phyloP scores from a whole-genome alignment of 345 rosid genomes.

The Dimocarpus longan region DNA sequence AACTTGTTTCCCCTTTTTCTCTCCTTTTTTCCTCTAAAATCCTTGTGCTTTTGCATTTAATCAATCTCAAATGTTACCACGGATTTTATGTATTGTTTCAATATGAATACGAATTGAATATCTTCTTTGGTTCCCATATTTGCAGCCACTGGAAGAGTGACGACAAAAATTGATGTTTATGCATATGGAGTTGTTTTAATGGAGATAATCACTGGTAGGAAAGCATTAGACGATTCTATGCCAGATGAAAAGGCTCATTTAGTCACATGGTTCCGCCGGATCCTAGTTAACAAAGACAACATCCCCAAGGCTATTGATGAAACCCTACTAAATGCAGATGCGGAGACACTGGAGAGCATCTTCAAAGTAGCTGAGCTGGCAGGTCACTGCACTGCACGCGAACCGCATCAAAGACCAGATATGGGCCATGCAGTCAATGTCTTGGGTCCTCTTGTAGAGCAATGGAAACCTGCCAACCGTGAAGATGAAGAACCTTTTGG shows the following conservation, averaged over 20 bases:
- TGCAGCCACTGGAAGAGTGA: conserved; percentile 92
- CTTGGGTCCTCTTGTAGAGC: conserved; percentile 75
- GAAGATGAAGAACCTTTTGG: conserved; percentile 69
- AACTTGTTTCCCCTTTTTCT: background rate
- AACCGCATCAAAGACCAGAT: conserved; percentile 85
- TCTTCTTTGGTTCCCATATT: background rate
- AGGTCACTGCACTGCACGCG: conserved; percentile 86
- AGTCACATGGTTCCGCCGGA: conserved; percentile 83
- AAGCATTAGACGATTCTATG: conserved; percentile 69
- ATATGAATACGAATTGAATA: background rate
- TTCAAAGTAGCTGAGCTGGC: conserved; percentile 77
- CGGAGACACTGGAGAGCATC: conserved; percentile 68
- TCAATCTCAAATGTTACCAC: background rate
- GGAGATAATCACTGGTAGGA: conserved; percentile 89
- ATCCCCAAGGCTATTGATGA: conserved; percentile 62
- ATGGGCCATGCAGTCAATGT: conserved; percentile 89
- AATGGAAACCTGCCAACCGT: conserved; percentile 75
- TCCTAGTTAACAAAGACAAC: conserved; percentile 63
- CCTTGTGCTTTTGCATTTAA: background rate
- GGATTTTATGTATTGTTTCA: conserved; percentile 1
- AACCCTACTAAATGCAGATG: conserved; percentile 49
- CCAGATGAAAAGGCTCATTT: conserved; percentile 75
- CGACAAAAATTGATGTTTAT: conserved; percentile 83
- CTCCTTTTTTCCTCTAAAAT: background rate
- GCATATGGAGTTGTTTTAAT: conserved; percentile 89